Evolutionary conservation across 495 filamentous ascomycete genomes (phyloP).

Genomic region (Cercophora sp.): DNA sequence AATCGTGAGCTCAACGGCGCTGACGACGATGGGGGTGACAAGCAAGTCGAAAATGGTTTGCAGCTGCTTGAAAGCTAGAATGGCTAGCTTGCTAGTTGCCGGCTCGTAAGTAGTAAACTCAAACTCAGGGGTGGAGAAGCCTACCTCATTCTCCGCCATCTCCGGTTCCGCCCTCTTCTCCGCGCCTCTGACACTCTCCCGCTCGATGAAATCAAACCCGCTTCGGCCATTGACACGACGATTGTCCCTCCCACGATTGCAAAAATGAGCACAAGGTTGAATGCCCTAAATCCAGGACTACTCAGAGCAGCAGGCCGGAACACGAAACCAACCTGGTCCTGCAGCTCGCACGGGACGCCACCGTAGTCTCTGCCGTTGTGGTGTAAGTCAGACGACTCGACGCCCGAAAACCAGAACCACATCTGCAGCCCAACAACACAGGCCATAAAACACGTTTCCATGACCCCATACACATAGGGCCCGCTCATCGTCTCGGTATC

Average conservation of each 20-base stretch:
- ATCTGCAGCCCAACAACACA: constrained; percentile 30
- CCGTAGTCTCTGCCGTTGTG: background rate
- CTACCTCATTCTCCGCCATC: background rate
- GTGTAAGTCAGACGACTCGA: constrained; percentile 5
- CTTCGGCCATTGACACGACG: constrained; percentile 6
- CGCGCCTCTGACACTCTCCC: background rate
- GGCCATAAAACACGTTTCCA: constrained; percentile 20
- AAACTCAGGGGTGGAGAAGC: too few species aligned
- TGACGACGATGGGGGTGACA: constrained; percentile 25
- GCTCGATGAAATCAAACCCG: background rate
- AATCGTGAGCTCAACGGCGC: constrained; percentile 39
- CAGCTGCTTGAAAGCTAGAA: constrained; percentile 17
- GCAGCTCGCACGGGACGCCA: background rate
- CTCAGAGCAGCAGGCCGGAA: constrained; percentile 20
- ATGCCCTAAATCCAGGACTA: constrained; percentile 17
- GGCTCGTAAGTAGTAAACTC: too few species aligned
- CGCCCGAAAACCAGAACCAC: constrained; percentile 37
- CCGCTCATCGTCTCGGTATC: background rate
- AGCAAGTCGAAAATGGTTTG: constrained; percentile 26
- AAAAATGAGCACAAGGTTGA: constrained; percentile 23
- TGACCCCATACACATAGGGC: constrained; percentile 8
- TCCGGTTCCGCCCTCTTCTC: constrained; percentile 7
- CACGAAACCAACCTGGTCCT: constrained; percentile 22
- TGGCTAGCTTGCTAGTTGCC: too few species aligned
- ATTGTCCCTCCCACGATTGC: constrained; percentile 9